Percentiles rank a stretch among this genome's conserved stretches.
These are phyloP conservation scores for Phanerochaete carnosa DNA, from an alignment of 768 basidiomycete genomes.

Conservation along the genomic window DNA sequence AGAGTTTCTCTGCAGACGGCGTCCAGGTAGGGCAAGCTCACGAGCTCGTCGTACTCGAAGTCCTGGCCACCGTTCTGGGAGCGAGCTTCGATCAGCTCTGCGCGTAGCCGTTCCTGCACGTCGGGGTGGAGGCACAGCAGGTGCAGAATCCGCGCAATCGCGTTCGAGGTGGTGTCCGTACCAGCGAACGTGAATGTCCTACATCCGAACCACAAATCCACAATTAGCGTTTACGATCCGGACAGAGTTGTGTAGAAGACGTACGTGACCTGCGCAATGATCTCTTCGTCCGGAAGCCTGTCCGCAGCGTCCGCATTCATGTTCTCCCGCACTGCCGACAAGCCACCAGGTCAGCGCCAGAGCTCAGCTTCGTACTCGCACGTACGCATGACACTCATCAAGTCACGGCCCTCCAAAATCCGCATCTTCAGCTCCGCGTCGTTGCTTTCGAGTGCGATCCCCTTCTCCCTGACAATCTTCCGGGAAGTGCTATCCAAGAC, in stretches of 20 bases:
- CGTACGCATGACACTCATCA: slow-evolving; percentile 27
- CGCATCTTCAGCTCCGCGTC: slow-evolving; percentile 16
- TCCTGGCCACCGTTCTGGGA: slow-evolving; percentile 7
- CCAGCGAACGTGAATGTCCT: slow-evolving; percentile 23
- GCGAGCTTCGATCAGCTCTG: slow-evolving; percentile 20
- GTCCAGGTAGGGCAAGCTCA: slow-evolving; percentile 26
- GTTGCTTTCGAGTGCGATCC: slow-evolving; percentile 12
- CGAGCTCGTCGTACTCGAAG: slow-evolving; percentile 22
- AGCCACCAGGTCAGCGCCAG: background rate
- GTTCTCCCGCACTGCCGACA: slow-evolving; percentile 19
- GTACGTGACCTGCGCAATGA: slow-evolving; percentile 25
- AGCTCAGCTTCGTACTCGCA: background rate
- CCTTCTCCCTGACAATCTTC: slow-evolving; percentile 18
- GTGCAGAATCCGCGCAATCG: slow-evolving; percentile 25
- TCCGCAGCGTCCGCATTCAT: slow-evolving; percentile 18
- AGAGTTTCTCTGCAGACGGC: slow-evolving; percentile 24
- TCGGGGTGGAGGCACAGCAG: slow-evolving; percentile 23
- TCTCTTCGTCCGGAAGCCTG: slow-evolving; percentile 22
- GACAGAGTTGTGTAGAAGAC: background rate
- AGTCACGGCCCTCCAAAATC: slow-evolving; percentile 26
- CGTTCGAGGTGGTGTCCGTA: slow-evolving; percentile 27
- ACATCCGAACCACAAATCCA: background rate
- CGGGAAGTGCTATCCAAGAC: slow-evolving; percentile 13
- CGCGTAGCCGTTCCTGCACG: slow-evolving; percentile 24
- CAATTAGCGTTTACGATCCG: background rate